phyloP scores from a whole-genome alignment of 805 yeast genomes.

The Metschnikowia matae region DNA sequence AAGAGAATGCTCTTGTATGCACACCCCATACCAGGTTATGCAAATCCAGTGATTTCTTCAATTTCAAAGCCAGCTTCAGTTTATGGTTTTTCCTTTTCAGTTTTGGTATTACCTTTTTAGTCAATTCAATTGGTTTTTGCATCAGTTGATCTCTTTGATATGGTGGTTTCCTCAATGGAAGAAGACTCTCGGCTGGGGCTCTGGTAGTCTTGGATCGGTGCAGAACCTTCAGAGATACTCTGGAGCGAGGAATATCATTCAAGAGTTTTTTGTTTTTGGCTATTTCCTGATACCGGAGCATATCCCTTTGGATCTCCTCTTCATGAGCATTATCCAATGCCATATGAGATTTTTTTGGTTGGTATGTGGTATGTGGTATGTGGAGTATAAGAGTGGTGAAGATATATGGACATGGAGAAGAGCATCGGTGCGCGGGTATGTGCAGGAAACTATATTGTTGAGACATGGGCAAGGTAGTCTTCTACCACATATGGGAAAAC shows the following conservation, averaged over 20 bases:
- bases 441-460: too few relatives aligned
- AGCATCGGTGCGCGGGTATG: too few relatives aligned
- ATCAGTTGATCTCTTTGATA: not conserved
- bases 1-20: conserved; percentile 9
- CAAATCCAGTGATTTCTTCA: too few relatives aligned
- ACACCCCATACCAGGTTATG: not conserved
- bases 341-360: not conserved
- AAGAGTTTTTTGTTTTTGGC: conserved; percentile 9
- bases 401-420: too few relatives aligned
- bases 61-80: too few relatives aligned
- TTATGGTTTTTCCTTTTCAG: too few relatives aligned
- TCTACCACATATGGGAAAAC: too few relatives aligned
- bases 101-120: too few relatives aligned
- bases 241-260: conserved; percentile 1
- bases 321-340: not conserved
- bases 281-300: conserved; percentile 19
- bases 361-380: not conserved
- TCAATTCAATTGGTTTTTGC: not conserved
- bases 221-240: not conserved
- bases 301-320: conserved; percentile 18
- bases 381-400: too few relatives aligned
- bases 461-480: too few relatives aligned
- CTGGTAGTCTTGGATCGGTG: not conserved
- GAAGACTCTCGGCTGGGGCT: not conserved
- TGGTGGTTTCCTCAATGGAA: not conserved